phyloP scores from a whole-genome alignment of 148 eudicot species.

The Silene conica region DNA sequence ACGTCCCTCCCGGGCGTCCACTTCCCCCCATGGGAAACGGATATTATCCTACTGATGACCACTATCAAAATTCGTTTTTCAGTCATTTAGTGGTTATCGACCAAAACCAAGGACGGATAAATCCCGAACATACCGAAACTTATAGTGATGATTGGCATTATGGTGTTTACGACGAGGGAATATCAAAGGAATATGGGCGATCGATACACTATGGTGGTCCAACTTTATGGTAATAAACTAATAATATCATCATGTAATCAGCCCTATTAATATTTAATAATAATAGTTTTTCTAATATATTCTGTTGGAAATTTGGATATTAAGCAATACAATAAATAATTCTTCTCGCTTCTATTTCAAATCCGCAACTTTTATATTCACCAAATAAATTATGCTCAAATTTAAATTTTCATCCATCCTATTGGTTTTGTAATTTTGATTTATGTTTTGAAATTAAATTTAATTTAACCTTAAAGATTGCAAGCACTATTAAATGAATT shows the following conservation, averaged over 20 bases:
- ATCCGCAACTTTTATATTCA: no score
- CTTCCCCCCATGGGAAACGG: conserved; percentile 5
- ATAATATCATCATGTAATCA: not conserved
- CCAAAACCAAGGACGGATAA: not conserved
- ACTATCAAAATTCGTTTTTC: not conserved
- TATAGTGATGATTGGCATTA: conserved; percentile 8
- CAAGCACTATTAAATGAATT: no score
- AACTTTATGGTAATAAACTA: not conserved
- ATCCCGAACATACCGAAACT: not conserved
- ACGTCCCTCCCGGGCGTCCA: not conserved
- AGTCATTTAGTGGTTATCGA: not conserved
- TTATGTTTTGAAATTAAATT: no score
- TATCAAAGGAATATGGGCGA: not conserved
- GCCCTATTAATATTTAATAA: no score
- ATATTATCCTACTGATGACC: not conserved
- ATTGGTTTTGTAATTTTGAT: no score
- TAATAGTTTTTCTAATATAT: no score
- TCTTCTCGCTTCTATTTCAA: no score
- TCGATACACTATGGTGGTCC: not conserved
- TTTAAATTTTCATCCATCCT: no score
- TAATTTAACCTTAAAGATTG: no score
- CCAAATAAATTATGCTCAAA: no score
- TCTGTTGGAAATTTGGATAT: no score
- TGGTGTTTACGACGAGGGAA: not conserved
- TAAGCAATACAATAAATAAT: no score